These are phyloP conservation scores for Gamsiella multidivaricata DNA, from an alignment of 192 early-diverging fungal genomes.

Conservation along the genomic window DNA sequence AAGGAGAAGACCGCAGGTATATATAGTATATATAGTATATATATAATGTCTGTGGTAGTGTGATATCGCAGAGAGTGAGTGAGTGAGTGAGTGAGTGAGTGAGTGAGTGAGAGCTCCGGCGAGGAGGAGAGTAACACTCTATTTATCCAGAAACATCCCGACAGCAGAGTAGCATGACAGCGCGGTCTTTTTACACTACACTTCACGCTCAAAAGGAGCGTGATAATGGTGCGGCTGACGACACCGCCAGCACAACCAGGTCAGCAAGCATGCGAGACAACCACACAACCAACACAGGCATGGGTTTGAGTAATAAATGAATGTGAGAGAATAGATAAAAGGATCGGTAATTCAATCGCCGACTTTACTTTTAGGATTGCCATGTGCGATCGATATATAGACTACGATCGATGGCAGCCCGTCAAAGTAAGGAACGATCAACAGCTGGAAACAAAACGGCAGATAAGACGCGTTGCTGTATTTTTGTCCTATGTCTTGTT, in stretches of 20 bases:
- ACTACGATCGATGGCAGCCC: too few species aligned
- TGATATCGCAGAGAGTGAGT: too few species aligned
- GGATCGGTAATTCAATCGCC: constrained; percentile 12
- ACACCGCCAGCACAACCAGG: constrained; percentile 1
- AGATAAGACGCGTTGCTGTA: too few species aligned
- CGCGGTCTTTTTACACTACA: too few species aligned
- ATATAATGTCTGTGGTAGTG: too few species aligned
- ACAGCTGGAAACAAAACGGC: too few species aligned
- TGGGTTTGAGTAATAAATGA: not conserved
- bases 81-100: not conserved
- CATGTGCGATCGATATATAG: constrained; percentile 17
- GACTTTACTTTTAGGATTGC: constrained; percentile 3
- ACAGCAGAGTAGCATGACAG: constrained; percentile 5
- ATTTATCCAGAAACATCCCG: too few species aligned
- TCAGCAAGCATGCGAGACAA: too few species aligned
- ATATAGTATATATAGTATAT: too few species aligned
- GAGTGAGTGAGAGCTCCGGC: not conserved
- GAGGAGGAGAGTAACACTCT: not conserved
- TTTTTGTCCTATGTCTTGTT: too few species aligned
- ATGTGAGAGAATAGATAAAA: not conserved
- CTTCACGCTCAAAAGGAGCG: constrained; percentile 1
- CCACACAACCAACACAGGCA: constrained; percentile 15
- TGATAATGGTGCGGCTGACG: not conserved
- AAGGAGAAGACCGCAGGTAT: too few species aligned
- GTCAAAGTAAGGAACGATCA: too few species aligned